Conservation (phyloP, 2,329 filamentous ascomycete genomes). For the Fusarium neocosmosporiellum region DNA sequence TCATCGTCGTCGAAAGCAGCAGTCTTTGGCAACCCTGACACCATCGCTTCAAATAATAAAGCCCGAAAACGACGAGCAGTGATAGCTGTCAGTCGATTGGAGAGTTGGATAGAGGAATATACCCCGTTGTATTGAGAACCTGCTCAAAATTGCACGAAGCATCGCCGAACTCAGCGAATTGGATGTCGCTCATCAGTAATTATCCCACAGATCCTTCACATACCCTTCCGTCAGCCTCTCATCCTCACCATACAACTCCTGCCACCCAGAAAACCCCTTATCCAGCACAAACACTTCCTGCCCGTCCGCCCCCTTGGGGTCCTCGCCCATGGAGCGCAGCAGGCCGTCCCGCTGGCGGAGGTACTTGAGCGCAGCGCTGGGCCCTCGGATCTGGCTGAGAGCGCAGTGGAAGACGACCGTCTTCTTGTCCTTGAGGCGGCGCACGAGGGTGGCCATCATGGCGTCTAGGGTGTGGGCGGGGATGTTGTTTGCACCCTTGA, state of each 20-base stretch:
- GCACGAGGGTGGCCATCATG: constrained; percentile 83
- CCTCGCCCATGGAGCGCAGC: constrained; percentile 47
- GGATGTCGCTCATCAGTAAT: constrained; percentile 51
- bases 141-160: not conserved
- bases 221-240: constrained; percentile 85
- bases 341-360: constrained; percentile 73
- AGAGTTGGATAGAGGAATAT: not conserved
- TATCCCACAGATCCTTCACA: constrained; percentile 84
- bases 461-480: constrained; percentile 80
- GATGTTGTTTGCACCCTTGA: constrained; percentile 79
- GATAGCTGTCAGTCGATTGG: not conserved
- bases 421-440: constrained; percentile 79
- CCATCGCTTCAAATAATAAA: not conserved
- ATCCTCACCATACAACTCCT: constrained; percentile 84
- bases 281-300: constrained; percentile 88
- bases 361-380: constrained; percentile 84
- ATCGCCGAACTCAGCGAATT: not conserved
- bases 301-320: constrained; percentile 63
- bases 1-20: not conserved
- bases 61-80: not conserved
- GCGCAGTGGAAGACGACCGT: constrained; percentile 95
- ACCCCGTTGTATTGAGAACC: not conserved
- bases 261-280: constrained; percentile 88
- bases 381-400: constrained; percentile 89
- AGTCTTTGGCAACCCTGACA: not conserved